Evolutionary conservation across 257 asterid genomes (phyloP).

Genomic region (Apocynum venetum): DNA sequence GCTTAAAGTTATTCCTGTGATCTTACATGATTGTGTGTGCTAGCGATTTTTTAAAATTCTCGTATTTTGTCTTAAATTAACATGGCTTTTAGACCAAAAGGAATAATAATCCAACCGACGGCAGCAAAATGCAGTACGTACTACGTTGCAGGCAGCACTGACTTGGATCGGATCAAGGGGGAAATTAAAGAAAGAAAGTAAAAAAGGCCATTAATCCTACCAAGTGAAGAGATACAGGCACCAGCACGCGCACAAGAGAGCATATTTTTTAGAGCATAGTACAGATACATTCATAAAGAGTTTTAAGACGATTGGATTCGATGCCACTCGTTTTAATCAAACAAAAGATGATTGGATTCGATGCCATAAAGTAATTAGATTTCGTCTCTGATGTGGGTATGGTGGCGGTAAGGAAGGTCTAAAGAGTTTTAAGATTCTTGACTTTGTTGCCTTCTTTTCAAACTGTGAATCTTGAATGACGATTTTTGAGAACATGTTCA

Average conservation of each 20-base stretch:
- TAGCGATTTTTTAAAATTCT: no score
- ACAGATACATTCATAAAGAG: not conserved
- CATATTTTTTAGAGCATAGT: not conserved
- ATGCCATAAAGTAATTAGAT: slow-evolving; percentile 8
- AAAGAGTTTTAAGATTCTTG: not conserved
- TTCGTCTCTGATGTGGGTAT: not conserved
- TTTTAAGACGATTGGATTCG: slow-evolving; percentile 9
- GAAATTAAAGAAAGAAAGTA: no score
- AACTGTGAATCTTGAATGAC: slow-evolving; percentile 24
- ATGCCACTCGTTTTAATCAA: slow-evolving; percentile 8
- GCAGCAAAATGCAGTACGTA: no score
- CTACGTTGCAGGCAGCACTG: no score
- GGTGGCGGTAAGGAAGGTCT: not conserved
- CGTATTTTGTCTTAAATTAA: no score
- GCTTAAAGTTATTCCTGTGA: no score
- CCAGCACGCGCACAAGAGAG: no score
- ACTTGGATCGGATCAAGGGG: no score
- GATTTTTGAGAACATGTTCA: slow-evolving; percentile 28
- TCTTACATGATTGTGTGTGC: no score
- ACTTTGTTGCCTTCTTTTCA: slow-evolving; percentile 10
- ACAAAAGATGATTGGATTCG: slow-evolving; percentile 11
- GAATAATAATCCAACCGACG: no score
- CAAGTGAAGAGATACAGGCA: not conserved
- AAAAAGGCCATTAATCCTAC: no score
- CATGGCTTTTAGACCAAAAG: no score